Percentiles rank a stretch among this genome's conserved stretches.
phyloP scores from a whole-genome alignment of 495 filamentous ascomycete genomes.

The Trichocladium antarcticum region DNA sequence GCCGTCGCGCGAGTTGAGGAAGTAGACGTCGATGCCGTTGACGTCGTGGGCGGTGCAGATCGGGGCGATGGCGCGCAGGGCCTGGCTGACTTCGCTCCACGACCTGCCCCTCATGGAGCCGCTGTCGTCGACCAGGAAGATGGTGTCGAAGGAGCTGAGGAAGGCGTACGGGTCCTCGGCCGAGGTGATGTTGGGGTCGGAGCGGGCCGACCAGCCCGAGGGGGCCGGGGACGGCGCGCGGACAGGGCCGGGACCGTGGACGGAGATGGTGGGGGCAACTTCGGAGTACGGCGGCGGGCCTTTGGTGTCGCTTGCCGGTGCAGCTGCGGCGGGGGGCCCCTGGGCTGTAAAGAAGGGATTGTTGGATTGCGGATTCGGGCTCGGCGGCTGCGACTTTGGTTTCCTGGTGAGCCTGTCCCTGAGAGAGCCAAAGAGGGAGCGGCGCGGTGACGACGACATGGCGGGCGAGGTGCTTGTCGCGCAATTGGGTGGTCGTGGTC shows the following conservation, averaged over 20 bases:
- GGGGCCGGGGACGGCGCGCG: constrained; percentile 16
- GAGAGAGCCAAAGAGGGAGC: constrained; percentile 14
- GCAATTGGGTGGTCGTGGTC: not conserved
- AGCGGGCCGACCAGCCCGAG: constrained; percentile 15
- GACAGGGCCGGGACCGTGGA: not conserved
- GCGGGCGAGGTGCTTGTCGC: constrained; percentile 4
- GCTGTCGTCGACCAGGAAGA: constrained; percentile 91
- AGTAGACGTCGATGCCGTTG: constrained; percentile 92
- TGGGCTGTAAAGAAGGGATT: not conserved
- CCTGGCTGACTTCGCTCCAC: constrained; percentile 66
- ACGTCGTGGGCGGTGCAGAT: constrained; percentile 73
- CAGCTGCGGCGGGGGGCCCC: not conserved
- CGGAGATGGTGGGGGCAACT: constrained; percentile 7
- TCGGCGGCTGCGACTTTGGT: constrained; percentile 6
- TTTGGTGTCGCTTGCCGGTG: constrained; percentile 1
- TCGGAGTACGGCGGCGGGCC: constrained; percentile 7
- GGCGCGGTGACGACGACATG: not conserved
- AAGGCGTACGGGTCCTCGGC: constrained; percentile 67
- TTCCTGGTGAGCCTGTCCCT: constrained; percentile 15
- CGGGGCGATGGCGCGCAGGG: constrained; percentile 66
- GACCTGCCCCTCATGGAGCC: constrained; percentile 68
- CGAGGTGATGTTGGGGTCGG: constrained; percentile 15
- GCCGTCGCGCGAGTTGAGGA: constrained; percentile 54
- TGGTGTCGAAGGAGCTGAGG: constrained; percentile 76
- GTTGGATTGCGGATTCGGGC: not conserved